phyloP scores from a whole-genome alignment of 352 stramenopile genomes.

The Phytopythium litorale region DNA sequence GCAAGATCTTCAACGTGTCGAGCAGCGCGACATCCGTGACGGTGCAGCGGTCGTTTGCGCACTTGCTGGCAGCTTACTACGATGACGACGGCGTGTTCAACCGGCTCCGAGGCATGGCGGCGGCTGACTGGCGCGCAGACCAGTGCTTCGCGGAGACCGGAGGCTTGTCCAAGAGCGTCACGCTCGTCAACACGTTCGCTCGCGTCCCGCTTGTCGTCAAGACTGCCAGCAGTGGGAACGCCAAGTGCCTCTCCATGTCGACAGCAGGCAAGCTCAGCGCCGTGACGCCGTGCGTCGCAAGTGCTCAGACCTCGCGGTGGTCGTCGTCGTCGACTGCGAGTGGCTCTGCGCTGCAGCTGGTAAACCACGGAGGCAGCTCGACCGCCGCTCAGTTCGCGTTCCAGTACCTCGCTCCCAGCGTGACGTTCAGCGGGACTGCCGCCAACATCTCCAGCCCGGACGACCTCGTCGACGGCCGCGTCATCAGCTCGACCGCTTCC shows the following conservation, averaged over 20 bases:
- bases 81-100: constrained; percentile 20
- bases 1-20: background rate
- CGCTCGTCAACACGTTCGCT: background rate
- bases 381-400: background rate
- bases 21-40: constrained; percentile 6
- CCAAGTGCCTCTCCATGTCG: background rate
- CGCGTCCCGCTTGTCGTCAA: background rate
- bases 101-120: constrained; percentile 24
- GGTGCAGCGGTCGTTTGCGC: constrained; percentile 23
- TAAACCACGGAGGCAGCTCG: background rate
- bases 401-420: background rate
- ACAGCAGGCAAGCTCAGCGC: background rate
- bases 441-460: background rate
- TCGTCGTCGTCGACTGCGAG: background rate
- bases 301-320: background rate
- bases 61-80: constrained; percentile 17
- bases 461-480: constrained; percentile 1
- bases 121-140: constrained; percentile 21
- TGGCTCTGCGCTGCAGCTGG: background rate
- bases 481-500: background rate
- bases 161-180: background rate
- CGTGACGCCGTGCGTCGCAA: background rate
- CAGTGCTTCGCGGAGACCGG: constrained; percentile 32
- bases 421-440: background rate
- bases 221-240: background rate